These are phyloP conservation scores for Gossypium mustelinum DNA, from an alignment of 345 rosid genomes.

Conservation along the genomic window DNA sequence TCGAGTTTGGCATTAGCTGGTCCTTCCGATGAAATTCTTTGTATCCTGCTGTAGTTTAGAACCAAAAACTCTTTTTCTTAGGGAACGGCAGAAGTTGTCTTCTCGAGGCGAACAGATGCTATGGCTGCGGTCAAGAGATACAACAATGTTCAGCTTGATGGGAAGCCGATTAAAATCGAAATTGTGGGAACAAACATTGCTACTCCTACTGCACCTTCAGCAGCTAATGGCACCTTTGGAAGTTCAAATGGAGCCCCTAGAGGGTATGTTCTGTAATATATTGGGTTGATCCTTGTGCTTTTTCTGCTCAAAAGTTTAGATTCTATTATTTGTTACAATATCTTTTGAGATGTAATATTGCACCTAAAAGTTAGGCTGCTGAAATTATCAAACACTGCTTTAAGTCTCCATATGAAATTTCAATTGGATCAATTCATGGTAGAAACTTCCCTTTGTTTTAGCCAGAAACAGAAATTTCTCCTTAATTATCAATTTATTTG, in stretches of 20 bases:
- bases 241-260: conserved; percentile 46
- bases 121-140: conserved; percentile 83
- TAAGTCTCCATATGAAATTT: neutral
- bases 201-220: conserved; percentile 42
- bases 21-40: conserved; percentile 34
- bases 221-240: conserved; percentile 35
- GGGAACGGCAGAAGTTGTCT: conserved; percentile 97
- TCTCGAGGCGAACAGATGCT: conserved; percentile 66
- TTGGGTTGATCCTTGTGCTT: neutral
- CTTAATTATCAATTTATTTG: neutral
- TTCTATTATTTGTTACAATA: neutral
- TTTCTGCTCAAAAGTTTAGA: neutral
- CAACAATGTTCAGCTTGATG: conserved; percentile 93
- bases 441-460: neutral
- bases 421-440: neutral
- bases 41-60: conserved; percentile 39
- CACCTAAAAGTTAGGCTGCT: neutral
- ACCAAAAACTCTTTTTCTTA: conserved; percentile 35
- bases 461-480: neutral
- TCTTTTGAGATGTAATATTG: neutral
- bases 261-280: conserved; percentile 36
- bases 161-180: conserved; percentile 95
- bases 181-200: conserved; percentile 68
- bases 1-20: conserved; percentile 34
- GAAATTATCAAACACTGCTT: neutral